Base-by-base conservation (phyloP, 768 basidiomycete species). In the Pisolithus orientalis region DNA sequence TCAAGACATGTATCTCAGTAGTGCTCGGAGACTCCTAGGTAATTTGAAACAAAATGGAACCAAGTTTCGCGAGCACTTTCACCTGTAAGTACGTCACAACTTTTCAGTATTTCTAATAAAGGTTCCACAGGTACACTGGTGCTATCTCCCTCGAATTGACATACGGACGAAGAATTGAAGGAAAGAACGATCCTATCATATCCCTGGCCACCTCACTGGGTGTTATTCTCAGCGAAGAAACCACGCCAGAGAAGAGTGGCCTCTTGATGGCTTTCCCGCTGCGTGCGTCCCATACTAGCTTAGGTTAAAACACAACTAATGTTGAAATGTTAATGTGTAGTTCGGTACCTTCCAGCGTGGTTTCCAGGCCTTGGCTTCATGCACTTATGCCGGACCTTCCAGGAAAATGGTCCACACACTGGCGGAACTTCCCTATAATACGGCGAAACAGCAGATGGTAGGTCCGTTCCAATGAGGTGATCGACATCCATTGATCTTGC, bases 401-500 rank as follows among this genome's bases (percentile, higher is more conserved):
- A 43, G 32, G 42, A 38, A 38, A 25, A 27, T 40, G 16, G 14
- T 42, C 11, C 25, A 29, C 25, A 40, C 3, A 17, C 39, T 39
- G 54, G 52, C n/a, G 59, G 58, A 58, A 29, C 42, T 25, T 44
- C 68, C 71, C 5, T 65, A 59, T 43, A 45, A 57, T 1, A 55
- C 51, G 43, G 62, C 61, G 3, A 65, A 67, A 53, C 24, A 49
- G 27, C 51, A 61, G 29, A 59, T 71, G 57, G 69, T 66, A 31
- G 16, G 21, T 44, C 17, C 17, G 7, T 7, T 7, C 8, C 17
- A 17, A 21, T 17, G 24, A 17, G 8, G 7, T 7, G 11, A 28
- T 27, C 25, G 14, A 14, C 25, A 13, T 24, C 0, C 2, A 24
- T 44, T 44, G 25, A 14, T 44, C 43, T 6, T 27, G 7, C n/a